Conservation (phyloP, 2,329 filamentous ascomycete species). For the Nectriaceae sp. region DNA sequence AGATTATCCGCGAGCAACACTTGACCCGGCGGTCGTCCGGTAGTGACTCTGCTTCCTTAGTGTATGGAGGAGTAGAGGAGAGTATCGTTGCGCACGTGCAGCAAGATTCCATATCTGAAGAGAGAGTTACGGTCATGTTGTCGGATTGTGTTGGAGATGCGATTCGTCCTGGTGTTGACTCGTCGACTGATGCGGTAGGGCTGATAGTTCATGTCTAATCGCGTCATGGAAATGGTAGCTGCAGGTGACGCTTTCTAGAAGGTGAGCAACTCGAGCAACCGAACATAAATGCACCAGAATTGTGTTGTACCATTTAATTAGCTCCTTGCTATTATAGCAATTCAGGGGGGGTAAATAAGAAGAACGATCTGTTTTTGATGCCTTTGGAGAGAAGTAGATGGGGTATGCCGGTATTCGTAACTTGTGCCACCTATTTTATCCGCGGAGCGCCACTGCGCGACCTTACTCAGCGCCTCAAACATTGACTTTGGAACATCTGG, state of each 20-base stretch:
- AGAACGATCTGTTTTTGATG: too few species aligned
- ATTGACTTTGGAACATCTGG: neutral
- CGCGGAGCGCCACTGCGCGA: constrained; percentile 16
- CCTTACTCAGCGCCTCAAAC: neutral
- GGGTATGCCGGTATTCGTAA: too few species aligned
- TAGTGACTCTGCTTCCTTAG: constrained; percentile 51
- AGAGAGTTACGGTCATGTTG: constrained; percentile 2
- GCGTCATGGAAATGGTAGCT: constrained; percentile 27
- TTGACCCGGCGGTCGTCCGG: constrained; percentile 61
- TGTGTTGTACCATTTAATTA: too few species aligned
- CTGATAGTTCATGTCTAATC: constrained; percentile 20
- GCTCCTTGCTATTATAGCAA: too few species aligned
- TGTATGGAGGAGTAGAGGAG: constrained; percentile 51
- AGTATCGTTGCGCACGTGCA: constrained; percentile 71
- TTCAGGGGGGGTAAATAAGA: too few species aligned
- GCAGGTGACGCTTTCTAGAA: too few species aligned
- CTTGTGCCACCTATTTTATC: neutral
- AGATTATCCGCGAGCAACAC: constrained; percentile 73
- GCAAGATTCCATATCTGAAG: constrained; percentile 52
- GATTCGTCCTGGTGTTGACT: too few species aligned
- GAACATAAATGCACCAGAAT: too few species aligned
- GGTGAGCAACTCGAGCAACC: too few species aligned
- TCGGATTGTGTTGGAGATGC: neutral
- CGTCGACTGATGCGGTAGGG: constrained; percentile 2
- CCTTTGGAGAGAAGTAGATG: too few species aligned